These are phyloP conservation scores for Penicillium coprophilum DNA, from an alignment of 495 filamentous ascomycete genomes.

Conservation along the genomic window DNA sequence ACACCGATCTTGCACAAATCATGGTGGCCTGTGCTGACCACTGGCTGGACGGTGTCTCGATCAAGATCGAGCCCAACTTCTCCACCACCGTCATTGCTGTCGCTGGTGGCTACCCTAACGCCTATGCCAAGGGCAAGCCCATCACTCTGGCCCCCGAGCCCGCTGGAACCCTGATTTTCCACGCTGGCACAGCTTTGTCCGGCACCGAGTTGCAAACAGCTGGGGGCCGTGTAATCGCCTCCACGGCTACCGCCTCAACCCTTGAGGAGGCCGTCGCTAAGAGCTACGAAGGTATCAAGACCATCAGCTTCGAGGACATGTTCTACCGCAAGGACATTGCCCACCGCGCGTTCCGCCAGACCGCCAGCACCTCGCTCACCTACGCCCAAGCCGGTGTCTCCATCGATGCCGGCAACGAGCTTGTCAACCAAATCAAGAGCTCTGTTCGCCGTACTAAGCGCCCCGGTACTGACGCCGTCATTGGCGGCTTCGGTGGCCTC, in stretches of 20 bases:
- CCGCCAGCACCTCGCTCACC: constrained; percentile 63
- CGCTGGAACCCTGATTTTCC: constrained; percentile 73
- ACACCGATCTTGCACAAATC: constrained; percentile 86
- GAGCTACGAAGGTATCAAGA: constrained; percentile 76
- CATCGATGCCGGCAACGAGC: constrained; percentile 86
- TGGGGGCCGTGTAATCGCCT: constrained; percentile 89
- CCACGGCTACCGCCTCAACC: constrained; percentile 70
- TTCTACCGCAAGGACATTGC: constrained; percentile 93
- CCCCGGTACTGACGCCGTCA: constrained; percentile 83
- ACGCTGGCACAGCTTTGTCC: constrained; percentile 79
- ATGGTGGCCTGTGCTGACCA: constrained; percentile 82
- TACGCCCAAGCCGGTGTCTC: constrained; percentile 93
- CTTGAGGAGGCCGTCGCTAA: constrained; percentile 78
- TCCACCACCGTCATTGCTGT: constrained; percentile 92
- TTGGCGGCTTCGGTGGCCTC: constrained; percentile 92
- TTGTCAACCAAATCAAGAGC: constrained; percentile 85
- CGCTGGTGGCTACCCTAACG: constrained; percentile 90
- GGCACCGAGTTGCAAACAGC: constrained; percentile 64
- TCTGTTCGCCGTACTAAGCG: constrained; percentile 76
- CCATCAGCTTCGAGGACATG: constrained; percentile 86
- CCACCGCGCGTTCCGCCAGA: constrained; percentile 55
- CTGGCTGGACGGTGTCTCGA: constrained; percentile 65
- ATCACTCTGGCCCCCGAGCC: constrained; percentile 59
- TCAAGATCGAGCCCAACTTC: constrained; percentile 66
- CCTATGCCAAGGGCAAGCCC: constrained; percentile 76